Base-by-base conservation (phyloP, 2,329 filamentous ascomycete species). In the Aspergillus candidus region DNA sequence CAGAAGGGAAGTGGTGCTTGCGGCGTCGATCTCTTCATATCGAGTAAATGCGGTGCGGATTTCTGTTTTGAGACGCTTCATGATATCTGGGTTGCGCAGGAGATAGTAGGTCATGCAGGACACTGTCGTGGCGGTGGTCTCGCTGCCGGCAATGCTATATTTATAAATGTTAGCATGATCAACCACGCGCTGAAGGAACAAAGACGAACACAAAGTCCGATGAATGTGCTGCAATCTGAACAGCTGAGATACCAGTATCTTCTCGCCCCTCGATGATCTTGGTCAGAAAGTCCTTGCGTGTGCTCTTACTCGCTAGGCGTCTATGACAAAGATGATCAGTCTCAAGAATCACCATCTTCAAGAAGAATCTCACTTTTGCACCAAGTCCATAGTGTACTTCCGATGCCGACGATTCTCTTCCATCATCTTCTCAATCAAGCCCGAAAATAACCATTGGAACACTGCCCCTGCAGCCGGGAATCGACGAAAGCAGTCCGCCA, bases 141-240 rank as follows among this genome's bases (percentile, higher is more conserved):
- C 40, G 12, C 39, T 35, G 14, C 37, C 33, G 18, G 36, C 34
- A 10, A 49, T 35, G 12, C 11, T 12, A 7, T 30, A 33, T 12
- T 14, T 11, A 4, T 13, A 13, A 18, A 18, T 18, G 18, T 27
- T 27, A 27, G 22, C 22, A 8, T 10, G 22, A 27, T 27, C 22
- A 1, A 2, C 29, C 30, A 18, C 12, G 32, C 18, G 11, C 18
- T 14, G n/a, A 15, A 41, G 18, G 11, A 2, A 35, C 35, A 35
- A 52, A 45, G 13, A 48, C 47, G 13, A 41, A 15, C 4, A 40
- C 38, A 40, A 52, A 45, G 13, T 50, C 47, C 11, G 44, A 35
- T 22, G 38, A 41, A 49, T 14, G 32, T 34, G 17, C 40, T 34
- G 36, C 48, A 44, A 41, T 44, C 40, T 40, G 48, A 41, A 22